Conservation (phyloP, 805 yeast species). For the Blastobotrys mokoenaii region DNA sequence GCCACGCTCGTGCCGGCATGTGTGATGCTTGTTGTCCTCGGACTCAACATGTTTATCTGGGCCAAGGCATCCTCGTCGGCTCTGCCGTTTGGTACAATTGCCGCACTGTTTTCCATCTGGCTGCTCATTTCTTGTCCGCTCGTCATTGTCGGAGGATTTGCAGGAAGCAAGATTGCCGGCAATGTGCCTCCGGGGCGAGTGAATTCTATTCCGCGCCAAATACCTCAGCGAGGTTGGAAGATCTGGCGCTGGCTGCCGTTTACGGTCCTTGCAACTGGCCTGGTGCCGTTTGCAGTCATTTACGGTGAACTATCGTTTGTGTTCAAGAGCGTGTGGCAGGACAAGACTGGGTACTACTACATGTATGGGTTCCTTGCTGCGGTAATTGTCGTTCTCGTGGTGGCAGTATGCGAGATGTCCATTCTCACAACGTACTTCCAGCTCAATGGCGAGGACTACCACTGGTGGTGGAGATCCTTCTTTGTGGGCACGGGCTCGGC, state of each 20-base stretch:
- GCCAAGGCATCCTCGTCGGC: constrained; percentile 67
- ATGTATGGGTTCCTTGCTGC: constrained; percentile 69
- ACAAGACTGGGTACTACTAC: constrained; percentile 68
- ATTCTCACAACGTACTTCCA: constrained; percentile 60
- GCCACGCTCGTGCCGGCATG: constrained; percentile 26
- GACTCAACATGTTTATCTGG: constrained; percentile 66
- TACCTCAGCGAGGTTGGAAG: constrained; percentile 20
- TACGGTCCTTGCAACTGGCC: constrained; percentile 35
- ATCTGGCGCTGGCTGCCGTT: constrained; percentile 5
- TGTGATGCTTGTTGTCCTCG: constrained; percentile 41
- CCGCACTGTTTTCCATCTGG: constrained; percentile 51
- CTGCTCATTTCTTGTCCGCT: constrained; percentile 65
- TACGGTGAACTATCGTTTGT: constrained; percentile 68
- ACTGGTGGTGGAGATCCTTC: constrained; percentile 84
- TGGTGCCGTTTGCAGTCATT: constrained; percentile 72
- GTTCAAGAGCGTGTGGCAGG: constrained; percentile 71
- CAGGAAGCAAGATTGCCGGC: constrained; percentile 29
- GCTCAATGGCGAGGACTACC: constrained; percentile 44
- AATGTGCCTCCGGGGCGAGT: constrained; percentile 19
- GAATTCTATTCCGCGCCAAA: constrained; percentile 28
- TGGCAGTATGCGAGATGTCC: constrained; percentile 64
- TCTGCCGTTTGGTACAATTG: constrained; percentile 68
- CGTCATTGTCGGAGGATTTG: constrained; percentile 54
- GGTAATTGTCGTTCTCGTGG: constrained; percentile 48
- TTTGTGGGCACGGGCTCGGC: constrained; percentile 64